Conservation (phyloP, 208 protist species). For the Strigomonas galati region DNA sequence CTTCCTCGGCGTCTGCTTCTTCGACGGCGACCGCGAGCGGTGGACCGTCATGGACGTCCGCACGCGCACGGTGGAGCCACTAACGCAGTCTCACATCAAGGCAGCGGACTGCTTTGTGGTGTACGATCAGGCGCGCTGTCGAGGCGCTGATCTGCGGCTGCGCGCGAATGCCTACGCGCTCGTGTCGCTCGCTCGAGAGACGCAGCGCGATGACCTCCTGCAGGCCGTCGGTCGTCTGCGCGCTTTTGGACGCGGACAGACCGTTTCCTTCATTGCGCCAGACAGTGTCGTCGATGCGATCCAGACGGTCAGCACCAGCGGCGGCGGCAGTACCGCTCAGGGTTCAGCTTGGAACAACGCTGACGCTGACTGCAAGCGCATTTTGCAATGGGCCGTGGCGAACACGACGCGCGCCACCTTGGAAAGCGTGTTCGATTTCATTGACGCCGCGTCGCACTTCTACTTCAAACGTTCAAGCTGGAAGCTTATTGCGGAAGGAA, state of each 20-base stretch:
- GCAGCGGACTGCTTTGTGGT: constrained; percentile 5
- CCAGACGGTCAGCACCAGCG: neutral
- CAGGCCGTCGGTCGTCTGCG: constrained; percentile 14
- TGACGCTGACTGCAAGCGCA: too few species aligned
- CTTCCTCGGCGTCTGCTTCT: constrained; percentile 12
- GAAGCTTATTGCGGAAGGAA: neutral
- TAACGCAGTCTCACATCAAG: neutral
- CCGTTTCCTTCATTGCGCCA: constrained; percentile 1
- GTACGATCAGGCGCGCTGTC: constrained; percentile 16
- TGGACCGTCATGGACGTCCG: neutral
- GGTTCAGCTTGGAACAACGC: too few species aligned
- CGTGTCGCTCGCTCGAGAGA: neutral
- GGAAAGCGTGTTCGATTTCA: neutral
- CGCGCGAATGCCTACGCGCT: neutral
- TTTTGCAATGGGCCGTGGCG: neutral
- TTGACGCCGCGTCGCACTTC: neutral
- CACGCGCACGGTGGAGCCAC: neutral
- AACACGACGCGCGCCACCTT: neutral
- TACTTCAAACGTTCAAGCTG: neutral
- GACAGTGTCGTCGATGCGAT: neutral
- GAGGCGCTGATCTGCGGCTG: constrained; percentile 13
- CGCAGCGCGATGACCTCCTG: neutral
- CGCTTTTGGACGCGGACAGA: neutral
- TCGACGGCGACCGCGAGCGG: neutral
- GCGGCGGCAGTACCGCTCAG: neutral